Evolutionary conservation across 1,284 basidiomycete species (phyloP).

Genomic region (Cystobasidiaceae sp.): DNA sequence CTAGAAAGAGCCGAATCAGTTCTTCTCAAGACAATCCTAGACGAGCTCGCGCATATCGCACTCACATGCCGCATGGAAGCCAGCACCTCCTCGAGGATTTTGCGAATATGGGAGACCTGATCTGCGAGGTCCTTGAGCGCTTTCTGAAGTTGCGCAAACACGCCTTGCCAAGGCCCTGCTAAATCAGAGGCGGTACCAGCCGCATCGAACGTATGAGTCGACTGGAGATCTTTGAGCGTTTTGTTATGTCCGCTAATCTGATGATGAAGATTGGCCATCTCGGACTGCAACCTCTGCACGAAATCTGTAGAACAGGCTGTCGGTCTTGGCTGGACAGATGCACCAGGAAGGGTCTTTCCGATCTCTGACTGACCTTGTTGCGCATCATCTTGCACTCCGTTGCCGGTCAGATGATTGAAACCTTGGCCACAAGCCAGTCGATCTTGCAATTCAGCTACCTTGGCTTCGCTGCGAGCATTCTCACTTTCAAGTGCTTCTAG

Average conservation of each 20-base stretch:
- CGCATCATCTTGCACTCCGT: no score
- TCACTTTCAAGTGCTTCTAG: conserved; percentile 37
- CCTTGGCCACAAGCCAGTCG: conserved; percentile 24
- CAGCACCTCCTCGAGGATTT: conserved; percentile 36
- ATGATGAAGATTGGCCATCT: conserved; percentile 3
- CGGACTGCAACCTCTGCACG: background rate
- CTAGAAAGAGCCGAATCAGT: no score
- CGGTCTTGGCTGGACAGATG: no score
- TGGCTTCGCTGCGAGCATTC: conserved; percentile 33
- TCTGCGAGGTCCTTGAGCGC: conserved; percentile 33
- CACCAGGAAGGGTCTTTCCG: no score
- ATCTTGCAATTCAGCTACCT: conserved; percentile 38
- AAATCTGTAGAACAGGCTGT: no score
- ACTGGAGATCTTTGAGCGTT: background rate
- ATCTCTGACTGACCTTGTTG: no score
- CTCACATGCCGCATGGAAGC: conserved; percentile 4
- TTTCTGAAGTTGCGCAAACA: conserved; percentile 30
- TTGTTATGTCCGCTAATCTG: conserved; percentile 5
- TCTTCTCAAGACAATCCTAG: no score
- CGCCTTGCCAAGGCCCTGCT: background rate
- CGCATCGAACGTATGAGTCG: background rate
- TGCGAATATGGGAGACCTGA: conserved; percentile 33
- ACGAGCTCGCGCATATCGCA: background rate
- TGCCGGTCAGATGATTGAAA: no score
- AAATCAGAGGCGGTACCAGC: background rate